Percentiles rank a stretch among this genome's conserved stretches.
Conservation (phyloP, 306 rosid species). For the Rosa multiflora region DNA sequence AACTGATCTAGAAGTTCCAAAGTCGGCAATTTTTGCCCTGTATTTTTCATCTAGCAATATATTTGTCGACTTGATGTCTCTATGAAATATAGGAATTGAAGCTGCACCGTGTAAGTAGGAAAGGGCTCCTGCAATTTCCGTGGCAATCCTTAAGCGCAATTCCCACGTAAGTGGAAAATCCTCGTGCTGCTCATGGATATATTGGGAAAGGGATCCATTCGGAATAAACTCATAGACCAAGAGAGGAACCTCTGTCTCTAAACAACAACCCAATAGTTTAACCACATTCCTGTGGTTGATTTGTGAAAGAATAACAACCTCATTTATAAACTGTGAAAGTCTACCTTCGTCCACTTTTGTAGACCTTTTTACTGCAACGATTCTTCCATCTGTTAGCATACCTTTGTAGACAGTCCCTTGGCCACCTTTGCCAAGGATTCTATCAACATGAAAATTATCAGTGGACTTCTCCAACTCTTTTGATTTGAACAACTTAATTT, state of each 20-base stretch:
- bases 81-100: constrained; percentile 19
- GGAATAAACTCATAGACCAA: constrained; percentile 29
- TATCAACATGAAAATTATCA: constrained; percentile 7
- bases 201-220: constrained; percentile 19
- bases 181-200: constrained; percentile 2
- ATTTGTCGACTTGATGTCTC: constrained; percentile 30
- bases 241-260: constrained; percentile 30
- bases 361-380: constrained; percentile 22
- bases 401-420: constrained; percentile 29
- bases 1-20: constrained; percentile 31
- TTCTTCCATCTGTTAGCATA: constrained; percentile 17
- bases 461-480: constrained; percentile 28
- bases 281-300: constrained; percentile 23
- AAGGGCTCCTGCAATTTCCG: constrained; percentile 22
- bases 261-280: constrained; percentile 12
- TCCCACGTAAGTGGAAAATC: constrained; percentile 27
- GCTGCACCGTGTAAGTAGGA: constrained; percentile 23
- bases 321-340: constrained; percentile 2
- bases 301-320: constrained; percentile 24
- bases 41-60: constrained; percentile 26
- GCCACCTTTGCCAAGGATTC: constrained; percentile 29
- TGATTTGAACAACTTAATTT: constrained; percentile 18
- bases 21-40: constrained; percentile 29
- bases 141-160: constrained; percentile 21
- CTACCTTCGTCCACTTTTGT: background rate